Conservation (phyloP, 352 stramenopile genomes). For the Phytophthora hybrid region DNA sequence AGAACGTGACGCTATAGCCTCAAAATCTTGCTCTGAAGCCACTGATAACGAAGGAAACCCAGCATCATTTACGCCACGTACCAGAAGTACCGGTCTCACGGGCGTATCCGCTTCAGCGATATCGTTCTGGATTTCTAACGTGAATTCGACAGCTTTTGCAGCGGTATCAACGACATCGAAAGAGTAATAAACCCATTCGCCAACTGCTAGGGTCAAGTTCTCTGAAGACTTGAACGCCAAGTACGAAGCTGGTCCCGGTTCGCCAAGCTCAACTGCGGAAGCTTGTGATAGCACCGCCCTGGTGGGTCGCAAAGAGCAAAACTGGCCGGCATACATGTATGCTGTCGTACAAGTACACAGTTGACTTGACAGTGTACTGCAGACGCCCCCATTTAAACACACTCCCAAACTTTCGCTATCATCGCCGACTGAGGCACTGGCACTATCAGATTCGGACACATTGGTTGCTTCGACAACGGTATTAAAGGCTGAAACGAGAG, state of each 20-base stretch:
- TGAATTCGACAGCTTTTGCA: constrained; percentile 56
- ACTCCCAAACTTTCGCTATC: constrained; percentile 36
- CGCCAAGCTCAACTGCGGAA: neutral
- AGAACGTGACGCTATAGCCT: constrained; percentile 34
- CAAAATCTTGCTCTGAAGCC: constrained; percentile 63
- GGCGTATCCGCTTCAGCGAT: constrained; percentile 46
- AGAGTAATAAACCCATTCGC: constrained; percentile 68
- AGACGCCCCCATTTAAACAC: constrained; percentile 58
- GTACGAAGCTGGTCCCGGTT: constrained; percentile 31
- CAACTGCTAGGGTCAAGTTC: constrained; percentile 46
- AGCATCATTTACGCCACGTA: constrained; percentile 53
- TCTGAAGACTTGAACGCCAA: constrained; percentile 35
- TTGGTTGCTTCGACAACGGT: constrained; percentile 20
- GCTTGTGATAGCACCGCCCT: constrained; percentile 22
- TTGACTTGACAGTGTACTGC: constrained; percentile 54
- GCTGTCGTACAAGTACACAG: constrained; percentile 59
- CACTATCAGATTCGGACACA: constrained; percentile 9
- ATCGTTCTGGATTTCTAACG: constrained; percentile 55
- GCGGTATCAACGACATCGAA: constrained; percentile 65
- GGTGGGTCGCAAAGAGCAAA: constrained; percentile 49
- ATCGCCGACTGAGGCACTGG: constrained; percentile 8
- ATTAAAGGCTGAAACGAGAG: constrained; percentile 23
- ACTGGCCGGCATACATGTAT: constrained; percentile 46
- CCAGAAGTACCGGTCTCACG: constrained; percentile 62
- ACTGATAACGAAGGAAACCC: constrained; percentile 64